Base-by-base conservation (phyloP, 371 early-diverging fungal species). In the Mortierella sp. region DNA sequence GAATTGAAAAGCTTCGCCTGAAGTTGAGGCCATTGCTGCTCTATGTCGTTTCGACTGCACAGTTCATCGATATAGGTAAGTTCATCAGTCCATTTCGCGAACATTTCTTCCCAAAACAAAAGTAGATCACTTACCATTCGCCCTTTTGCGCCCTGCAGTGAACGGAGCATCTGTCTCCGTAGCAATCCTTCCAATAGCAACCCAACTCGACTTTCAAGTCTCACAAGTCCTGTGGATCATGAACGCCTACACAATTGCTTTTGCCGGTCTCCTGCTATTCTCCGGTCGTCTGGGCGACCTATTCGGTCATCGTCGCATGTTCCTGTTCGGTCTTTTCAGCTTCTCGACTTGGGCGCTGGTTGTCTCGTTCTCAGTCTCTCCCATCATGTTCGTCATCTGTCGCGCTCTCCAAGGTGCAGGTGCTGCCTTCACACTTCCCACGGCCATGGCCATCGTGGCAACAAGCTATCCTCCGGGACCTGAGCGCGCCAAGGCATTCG, bases 61-160 rank as follows among this genome's bases (percentile, higher is more conserved):
- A 74, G 34, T 74, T 74, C 60, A 39, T 74, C 0, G 68, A 74
- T 48, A 60, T 74, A n/a, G 65, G 71, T 71, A 64, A 28, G 64
- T 46, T 12, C n/a, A 5, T 17, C n/a, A 19, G 19, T 44, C n/a
- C n/a, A n/a, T n/a, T n/a, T n/a, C n/a, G n/a, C n/a, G n/a, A n/a
- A n/a, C n/a, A n/a, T n/a, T n/a, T n/a, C n/a, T n/a, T n/a, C n/a
- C n/a, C n/a, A n/a, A n/a, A n/a, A n/a, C n/a, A n/a, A n/a, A n/a
- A n/a, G n/a, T n/a, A n/a, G n/a, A n/a, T n/a, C n/a, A n/a, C n/a
- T n/a, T n/a, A n/a, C n/a, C n/a, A n/a, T n/a, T n/a, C n/a, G n/a
- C n/a, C n/a, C n/a, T 10, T 34, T 24, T 2, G 6, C 17, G 39
- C 13, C n/a, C 39, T 34, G 41, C 44, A 67, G 73, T 72, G 43